A percentile compares a stretch with the other conserved stretches of the same genome.
phyloP scores from a whole-genome alignment of 345 rosid species.

The Aquilaria sinensis region DNA sequence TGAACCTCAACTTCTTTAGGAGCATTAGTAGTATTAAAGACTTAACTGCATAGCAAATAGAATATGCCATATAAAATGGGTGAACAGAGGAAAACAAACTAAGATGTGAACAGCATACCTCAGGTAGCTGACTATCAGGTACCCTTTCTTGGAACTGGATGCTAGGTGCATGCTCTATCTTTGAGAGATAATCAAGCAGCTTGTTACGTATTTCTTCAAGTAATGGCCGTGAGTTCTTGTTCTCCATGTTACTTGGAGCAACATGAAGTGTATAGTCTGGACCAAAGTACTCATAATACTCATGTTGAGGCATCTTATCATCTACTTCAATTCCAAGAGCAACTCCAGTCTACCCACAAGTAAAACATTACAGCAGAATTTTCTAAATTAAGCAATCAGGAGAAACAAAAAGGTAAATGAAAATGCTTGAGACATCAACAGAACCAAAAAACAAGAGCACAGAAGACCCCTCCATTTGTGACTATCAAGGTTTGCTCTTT shows the following conservation, averaged over 20 bases:
- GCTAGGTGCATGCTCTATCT: slow-evolving; percentile 96
- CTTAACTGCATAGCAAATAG: too few relatives aligned
- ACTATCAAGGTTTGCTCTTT: too few relatives aligned
- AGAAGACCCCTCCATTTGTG: too few relatives aligned
- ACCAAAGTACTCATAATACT: slow-evolving; percentile 75
- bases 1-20: too few relatives aligned
- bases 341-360: slow-evolving; percentile 47
- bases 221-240: slow-evolving; percentile 47
- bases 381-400: background rate
- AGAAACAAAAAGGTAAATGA: background rate
- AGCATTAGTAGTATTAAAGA: too few relatives aligned
- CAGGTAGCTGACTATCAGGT: slow-evolving; percentile 74
- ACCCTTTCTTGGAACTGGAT: slow-evolving; percentile 87
- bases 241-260: slow-evolving; percentile 47
- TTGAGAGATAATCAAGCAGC: slow-evolving; percentile 87
- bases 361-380: background rate
- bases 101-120: slow-evolving; percentile 34
- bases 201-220: slow-evolving; percentile 77
- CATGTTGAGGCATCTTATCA: slow-evolving; percentile 79
- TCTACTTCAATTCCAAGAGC: slow-evolving; percentile 74
- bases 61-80: too few relatives aligned
- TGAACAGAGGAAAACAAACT: slow-evolving; percentile 6
- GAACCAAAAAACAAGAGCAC: too few relatives aligned
- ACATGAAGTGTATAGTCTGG: slow-evolving; percentile 64
- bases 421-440: too few relatives aligned